Evolutionary conservation across 2,329 filamentous ascomycete genomes (phyloP).

Genomic region (Cladophialophora immunda): DNA sequence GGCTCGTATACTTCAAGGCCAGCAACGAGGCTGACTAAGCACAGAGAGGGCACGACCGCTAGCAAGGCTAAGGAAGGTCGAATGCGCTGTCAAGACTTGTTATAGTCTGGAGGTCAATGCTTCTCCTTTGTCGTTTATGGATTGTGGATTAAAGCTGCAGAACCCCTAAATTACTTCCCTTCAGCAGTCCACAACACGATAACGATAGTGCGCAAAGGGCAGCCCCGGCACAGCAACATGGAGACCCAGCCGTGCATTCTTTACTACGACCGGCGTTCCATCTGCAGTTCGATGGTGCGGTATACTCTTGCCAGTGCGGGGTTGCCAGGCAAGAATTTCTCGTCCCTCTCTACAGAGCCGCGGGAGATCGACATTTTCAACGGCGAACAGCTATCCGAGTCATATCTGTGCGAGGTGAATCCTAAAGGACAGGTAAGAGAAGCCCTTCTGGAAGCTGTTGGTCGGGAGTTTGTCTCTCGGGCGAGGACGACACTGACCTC

Average conservation of each 20-base stretch:
- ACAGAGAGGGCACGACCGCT: background rate
- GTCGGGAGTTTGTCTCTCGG: background rate
- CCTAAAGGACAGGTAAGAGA: slow-evolving; percentile 26
- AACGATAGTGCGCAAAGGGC: background rate
- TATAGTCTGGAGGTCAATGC: background rate
- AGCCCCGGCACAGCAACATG: background rate
- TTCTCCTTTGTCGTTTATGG: background rate
- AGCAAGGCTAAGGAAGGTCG: background rate
- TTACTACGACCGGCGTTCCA: slow-evolving; percentile 23
- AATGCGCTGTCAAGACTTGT: background rate
- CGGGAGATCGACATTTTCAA: slow-evolving; percentile 15
- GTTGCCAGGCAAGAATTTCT: background rate
- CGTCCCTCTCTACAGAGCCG: slow-evolving; percentile 1
- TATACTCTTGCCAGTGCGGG: slow-evolving; percentile 17
- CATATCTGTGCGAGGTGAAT: slow-evolving; percentile 22
- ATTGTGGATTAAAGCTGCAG: background rate
- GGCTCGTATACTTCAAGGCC: background rate
- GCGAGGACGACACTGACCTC: background rate
- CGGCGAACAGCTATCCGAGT: slow-evolving; percentile 18
- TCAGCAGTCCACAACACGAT: background rate
- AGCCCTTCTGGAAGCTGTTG: no score
- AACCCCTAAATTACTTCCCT: background rate
- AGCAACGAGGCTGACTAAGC: slow-evolving; percentile 12
- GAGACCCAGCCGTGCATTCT: slow-evolving; percentile 17
- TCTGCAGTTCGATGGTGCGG: slow-evolving; percentile 24